Conservation (phyloP, 192 early-diverging fungal genomes). For the Coemansia sp. region DNA sequence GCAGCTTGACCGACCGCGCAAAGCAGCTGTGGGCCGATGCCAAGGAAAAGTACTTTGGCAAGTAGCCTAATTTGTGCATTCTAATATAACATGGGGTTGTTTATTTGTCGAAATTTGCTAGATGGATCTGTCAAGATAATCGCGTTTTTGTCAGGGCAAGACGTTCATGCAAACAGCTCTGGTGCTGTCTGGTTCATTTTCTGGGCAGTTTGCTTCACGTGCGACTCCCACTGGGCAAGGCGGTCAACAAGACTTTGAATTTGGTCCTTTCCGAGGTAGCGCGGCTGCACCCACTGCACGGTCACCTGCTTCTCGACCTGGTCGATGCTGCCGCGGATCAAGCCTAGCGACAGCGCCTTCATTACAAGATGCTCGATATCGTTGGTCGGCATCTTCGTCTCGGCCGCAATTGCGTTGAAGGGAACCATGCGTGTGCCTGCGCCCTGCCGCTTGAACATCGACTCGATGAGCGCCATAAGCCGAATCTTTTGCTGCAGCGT, state of each 20-base stretch:
- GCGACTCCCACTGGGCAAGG: slow-evolving; percentile 83
- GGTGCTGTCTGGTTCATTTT: slow-evolving; percentile 48
- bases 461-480: slow-evolving; percentile 95
- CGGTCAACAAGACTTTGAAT: slow-evolving; percentile 82
- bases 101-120: slow-evolving; percentile 8
- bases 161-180: slow-evolving; percentile 44
- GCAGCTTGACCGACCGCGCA: slow-evolving; percentile 65
- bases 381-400: slow-evolving; percentile 61
- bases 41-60: slow-evolving; percentile 38
- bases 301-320: slow-evolving; percentile 88
- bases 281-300: slow-evolving; percentile 98
- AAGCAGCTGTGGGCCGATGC: slow-evolving; percentile 61
- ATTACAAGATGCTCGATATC: slow-evolving; percentile 97
- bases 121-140: neutral
- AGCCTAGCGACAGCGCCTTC: slow-evolving; percentile 92
- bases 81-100: slow-evolving; percentile 4
- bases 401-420: slow-evolving; percentile 80
- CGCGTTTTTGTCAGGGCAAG: neutral
- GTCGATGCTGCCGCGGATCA: slow-evolving; percentile 94
- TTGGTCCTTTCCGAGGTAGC: slow-evolving; percentile 89
- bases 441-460: slow-evolving; percentile 79
- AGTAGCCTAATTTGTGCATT: neutral
- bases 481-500: slow-evolving; percentile 95
- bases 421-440: slow-evolving; percentile 72
- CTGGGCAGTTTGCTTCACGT: slow-evolving; percentile 63